phyloP scores from a whole-genome alignment of 2,329 filamentous ascomycete genomes.

The Lachnellula occidentalis region DNA sequence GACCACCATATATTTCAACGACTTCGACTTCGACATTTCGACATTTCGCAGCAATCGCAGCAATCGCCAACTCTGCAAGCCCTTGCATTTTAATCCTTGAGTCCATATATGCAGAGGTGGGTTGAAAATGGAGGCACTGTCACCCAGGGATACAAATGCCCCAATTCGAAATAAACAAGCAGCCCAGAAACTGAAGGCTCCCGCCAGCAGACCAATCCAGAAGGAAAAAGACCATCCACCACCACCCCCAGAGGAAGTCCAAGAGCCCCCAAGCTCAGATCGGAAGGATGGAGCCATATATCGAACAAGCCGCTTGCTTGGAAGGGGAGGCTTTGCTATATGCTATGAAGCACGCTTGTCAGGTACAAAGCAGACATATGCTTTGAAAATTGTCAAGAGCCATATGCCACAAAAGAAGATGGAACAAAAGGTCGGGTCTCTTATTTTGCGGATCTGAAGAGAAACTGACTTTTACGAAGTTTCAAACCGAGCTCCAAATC shows the following conservation, averaged over 20 bases:
- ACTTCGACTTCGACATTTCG: no score
- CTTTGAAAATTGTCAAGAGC: constrained; percentile 78
- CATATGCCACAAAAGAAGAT: constrained; percentile 72
- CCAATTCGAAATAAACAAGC: constrained; percentile 42
- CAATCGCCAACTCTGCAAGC: neutral
- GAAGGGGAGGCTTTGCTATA: constrained; percentile 78
- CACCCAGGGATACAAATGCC: constrained; percentile 59
- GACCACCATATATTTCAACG: neutral
- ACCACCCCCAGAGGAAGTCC: constrained; percentile 54
- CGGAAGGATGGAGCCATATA: constrained; percentile 67
- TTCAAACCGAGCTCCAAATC: constrained; percentile 85
- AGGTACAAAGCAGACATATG: constrained; percentile 62
- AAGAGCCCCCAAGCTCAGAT: constrained; percentile 61
- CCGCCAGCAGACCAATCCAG: constrained; percentile 38
- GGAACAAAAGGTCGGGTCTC: constrained; percentile 65
- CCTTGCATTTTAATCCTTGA: neutral
- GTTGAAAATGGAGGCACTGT: constrained; percentile 57
- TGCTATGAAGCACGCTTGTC: constrained; percentile 68
- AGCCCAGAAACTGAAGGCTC: constrained; percentile 43
- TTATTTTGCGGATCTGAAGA: constrained; percentile 5
- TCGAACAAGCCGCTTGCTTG: constrained; percentile 67
- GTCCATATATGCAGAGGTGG: constrained; percentile 32
- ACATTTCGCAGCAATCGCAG: neutral
- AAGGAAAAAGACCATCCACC: constrained; percentile 61
- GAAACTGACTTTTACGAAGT: constrained; percentile 37